Evolutionary conservation across 2,329 filamentous ascomycete species (phyloP).

Genomic region (Phialophora tarda): DNA sequence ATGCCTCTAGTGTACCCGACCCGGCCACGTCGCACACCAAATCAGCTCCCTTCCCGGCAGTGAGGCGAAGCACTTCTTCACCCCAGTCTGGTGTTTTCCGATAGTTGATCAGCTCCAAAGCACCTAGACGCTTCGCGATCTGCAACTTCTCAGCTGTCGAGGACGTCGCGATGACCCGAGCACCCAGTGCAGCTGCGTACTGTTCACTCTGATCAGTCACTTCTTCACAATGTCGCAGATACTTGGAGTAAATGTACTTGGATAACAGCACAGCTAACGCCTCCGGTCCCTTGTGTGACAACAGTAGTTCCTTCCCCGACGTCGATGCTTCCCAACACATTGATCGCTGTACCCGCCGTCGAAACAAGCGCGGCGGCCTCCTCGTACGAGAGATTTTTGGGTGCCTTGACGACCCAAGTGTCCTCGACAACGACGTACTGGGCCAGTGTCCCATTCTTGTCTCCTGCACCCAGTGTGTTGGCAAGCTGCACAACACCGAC

Average conservation of each 20-base stretch:
- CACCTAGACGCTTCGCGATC: conserved; percentile 48
- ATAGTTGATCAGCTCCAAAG: conserved; percentile 58
- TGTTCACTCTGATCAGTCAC: background rate
- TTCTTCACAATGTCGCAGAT: background rate
- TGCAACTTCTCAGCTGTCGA: conserved; percentile 57
- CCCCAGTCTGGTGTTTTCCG: conserved; percentile 53
- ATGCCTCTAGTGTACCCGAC: conserved; percentile 45
- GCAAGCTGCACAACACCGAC: background rate
- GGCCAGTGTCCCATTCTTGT: conserved; percentile 9
- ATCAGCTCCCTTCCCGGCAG: conserved; percentile 52
- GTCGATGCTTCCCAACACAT: conserved; percentile 14
- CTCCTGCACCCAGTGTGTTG: conserved; percentile 12
- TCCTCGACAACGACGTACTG: conserved; percentile 12
- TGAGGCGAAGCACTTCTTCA: conserved; percentile 52
- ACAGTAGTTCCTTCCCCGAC: conserved; percentile 10
- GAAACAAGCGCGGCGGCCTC: conserved; percentile 15
- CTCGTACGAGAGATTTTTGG: conserved; percentile 14
- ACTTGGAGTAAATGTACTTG: conserved; percentile 34
- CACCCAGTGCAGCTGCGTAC: conserved; percentile 55
- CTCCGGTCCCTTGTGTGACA: conserved; percentile 50
- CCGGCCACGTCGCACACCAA: conserved; percentile 51
- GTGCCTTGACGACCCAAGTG: conserved; percentile 2
- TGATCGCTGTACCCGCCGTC: conserved; percentile 13
- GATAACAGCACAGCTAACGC: conserved; percentile 53
- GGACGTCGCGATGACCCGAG: conserved; percentile 56